Evolutionary conservation across 176 grass and related monocot species (phyloP).

Genomic region (Avena eriantha): DNA sequence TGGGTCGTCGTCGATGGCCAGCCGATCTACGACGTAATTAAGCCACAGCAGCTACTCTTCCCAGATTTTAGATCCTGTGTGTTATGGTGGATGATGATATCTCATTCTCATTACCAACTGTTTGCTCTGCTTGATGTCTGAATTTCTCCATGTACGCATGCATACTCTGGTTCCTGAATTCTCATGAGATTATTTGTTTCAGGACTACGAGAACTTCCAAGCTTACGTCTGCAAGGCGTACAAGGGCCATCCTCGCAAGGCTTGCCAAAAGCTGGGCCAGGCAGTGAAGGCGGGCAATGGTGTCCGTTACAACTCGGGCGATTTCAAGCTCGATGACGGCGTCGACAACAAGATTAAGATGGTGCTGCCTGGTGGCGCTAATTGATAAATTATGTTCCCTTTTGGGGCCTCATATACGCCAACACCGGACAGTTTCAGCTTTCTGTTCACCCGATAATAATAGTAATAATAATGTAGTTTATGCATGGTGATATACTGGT

Average conservation of each 20-base stretch:
- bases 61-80: background rate
- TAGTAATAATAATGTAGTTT: no score
- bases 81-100: background rate
- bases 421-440: background rate
- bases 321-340: background rate
- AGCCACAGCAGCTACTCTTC: background rate
- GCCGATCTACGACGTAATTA: conserved; percentile 64
- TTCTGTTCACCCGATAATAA: background rate
- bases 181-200: background rate
- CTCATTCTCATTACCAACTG: no score
- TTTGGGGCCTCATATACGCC: background rate
- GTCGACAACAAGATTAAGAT: background rate
- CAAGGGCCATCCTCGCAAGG: conserved; percentile 58
- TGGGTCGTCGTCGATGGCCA: conserved; percentile 90
- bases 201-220: conserved; percentile 86
- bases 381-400: background rate
- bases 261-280: conserved; percentile 46
- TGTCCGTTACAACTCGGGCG: conserved; percentile 44
- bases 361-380: background rate
- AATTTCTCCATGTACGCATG: background rate
- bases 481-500: no score
- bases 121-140: background rate
- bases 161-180: background rate
- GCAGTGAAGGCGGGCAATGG: conserved; percentile 19
- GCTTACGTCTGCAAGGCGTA: conserved; percentile 77